Evolutionary conservation across 129 eudicot genomes (phyloP).

Genomic region (Tanacetum coccineum): DNA sequence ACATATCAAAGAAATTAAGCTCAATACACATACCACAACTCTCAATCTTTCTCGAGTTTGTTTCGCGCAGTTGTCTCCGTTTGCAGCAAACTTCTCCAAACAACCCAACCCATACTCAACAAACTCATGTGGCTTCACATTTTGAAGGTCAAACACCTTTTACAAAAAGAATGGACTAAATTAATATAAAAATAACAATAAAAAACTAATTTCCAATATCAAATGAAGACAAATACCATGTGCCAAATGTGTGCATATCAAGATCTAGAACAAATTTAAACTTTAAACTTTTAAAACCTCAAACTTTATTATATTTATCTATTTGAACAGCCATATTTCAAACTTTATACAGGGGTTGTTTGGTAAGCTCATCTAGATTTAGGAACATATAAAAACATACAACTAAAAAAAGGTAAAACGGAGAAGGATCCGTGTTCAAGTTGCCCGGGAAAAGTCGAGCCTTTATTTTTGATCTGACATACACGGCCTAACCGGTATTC

Average conservation of each 20-base stretch:
- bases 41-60: conserved; percentile 69
- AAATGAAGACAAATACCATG: neutral
- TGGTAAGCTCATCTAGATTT: too few species aligned
- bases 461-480: too few species aligned
- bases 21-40: conserved; percentile 61
- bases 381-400: too few species aligned
- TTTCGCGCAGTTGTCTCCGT: conserved; percentile 82
- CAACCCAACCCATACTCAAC: conserved; percentile 85
- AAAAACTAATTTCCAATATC: neutral
- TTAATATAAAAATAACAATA: neutral
- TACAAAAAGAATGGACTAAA: neutral
- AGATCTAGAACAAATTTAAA: neutral
- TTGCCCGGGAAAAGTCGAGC: too few species aligned
- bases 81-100: conserved; percentile 74
- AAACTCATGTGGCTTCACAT: conserved; percentile 80
- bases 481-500: too few species aligned
- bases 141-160: conserved; percentile 72
- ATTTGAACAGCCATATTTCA: too few species aligned
- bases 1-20: neutral
- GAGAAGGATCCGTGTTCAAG: too few species aligned
- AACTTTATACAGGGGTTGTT: too few species aligned
- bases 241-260: neutral
- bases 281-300: too few species aligned
- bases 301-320: too few species aligned
- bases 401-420: too few species aligned